Conservation (phyloP, 805 yeast species). For the Metschnikowia lochheadii region DNA sequence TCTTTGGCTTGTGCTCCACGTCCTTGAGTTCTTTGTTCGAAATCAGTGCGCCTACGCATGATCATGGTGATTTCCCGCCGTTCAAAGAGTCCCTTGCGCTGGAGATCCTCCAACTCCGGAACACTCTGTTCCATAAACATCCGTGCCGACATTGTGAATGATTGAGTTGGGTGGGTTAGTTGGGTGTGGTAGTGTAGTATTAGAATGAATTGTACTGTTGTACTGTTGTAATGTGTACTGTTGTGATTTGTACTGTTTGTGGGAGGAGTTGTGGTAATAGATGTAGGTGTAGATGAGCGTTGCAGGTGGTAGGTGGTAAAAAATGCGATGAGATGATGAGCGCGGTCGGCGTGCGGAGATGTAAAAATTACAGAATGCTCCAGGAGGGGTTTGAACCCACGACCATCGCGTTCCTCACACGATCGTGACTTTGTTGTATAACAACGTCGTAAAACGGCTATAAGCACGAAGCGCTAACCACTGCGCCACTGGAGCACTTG, state of each 20-base stretch:
- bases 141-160: neutral
- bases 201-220: neutral
- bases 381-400: conserved; percentile 53
- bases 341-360: neutral
- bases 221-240: no score
- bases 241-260: no score
- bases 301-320: no score
- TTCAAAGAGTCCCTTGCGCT: conserved; percentile 73
- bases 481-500: conserved; percentile 47
- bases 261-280: no score
- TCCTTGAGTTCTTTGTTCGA: conserved; percentile 83
- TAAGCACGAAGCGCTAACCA: conserved; percentile 55
- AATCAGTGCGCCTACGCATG: conserved; percentile 92
- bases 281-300: no score
- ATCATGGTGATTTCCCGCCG: conserved; percentile 78
- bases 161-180: no score
- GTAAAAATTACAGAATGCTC: conserved; percentile 40
- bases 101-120: conserved; percentile 88
- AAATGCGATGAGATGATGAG: no score
- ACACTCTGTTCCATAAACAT: conserved; percentile 62
- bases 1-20: conserved; percentile 79
- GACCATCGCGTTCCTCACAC: conserved; percentile 56
- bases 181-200: neutral
- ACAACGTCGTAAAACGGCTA: conserved; percentile 41
- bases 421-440: conserved; percentile 43